phyloP scores from a whole-genome alignment of 169 alveolate species.

The Plasmodium relictum region DNA sequence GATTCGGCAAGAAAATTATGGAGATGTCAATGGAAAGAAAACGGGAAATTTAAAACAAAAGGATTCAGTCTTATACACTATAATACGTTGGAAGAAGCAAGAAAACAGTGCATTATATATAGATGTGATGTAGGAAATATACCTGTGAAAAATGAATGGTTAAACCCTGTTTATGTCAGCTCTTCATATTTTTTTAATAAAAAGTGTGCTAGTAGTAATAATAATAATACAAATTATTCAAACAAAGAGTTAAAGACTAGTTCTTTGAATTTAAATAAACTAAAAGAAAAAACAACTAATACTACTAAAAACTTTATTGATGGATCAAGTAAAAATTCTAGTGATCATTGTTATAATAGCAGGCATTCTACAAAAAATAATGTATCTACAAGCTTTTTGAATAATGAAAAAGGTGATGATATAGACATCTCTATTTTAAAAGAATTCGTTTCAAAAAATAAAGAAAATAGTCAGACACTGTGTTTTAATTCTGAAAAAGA shows the following conservation, averaged over 20 bases:
- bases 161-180: conserved; percentile 82
- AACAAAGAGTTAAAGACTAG: conserved; percentile 62
- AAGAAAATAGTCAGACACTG: not conserved
- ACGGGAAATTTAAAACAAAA: conserved; percentile 90
- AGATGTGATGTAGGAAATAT: conserved; percentile 91
- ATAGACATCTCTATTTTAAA: conserved; percentile 60
- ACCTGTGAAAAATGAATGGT: conserved; percentile 91
- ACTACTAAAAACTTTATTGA: conserved; percentile 40
- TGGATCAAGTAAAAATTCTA: conserved; percentile 60
- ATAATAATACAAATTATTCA: conserved; percentile 14
- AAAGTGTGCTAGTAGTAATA: conserved; percentile 44
- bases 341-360: conserved; percentile 19
- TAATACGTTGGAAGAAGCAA: conserved; percentile 89
- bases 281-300: conserved; percentile 41
- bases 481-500: not conserved
- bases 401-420: conserved; percentile 19
- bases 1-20: conserved; percentile 91
- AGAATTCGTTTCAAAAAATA: conserved; percentile 62
- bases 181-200: conserved; percentile 36
- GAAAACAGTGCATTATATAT: conserved; percentile 89
- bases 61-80: conserved; percentile 90
- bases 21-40: conserved; percentile 94
- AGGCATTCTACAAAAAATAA: conserved; percentile 49
- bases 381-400: conserved; percentile 21
- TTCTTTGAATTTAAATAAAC: conserved; percentile 36